These are phyloP conservation scores for Alternaria solani DNA, from an alignment of 2,329 filamentous ascomycete species.

Conservation along the genomic window DNA sequence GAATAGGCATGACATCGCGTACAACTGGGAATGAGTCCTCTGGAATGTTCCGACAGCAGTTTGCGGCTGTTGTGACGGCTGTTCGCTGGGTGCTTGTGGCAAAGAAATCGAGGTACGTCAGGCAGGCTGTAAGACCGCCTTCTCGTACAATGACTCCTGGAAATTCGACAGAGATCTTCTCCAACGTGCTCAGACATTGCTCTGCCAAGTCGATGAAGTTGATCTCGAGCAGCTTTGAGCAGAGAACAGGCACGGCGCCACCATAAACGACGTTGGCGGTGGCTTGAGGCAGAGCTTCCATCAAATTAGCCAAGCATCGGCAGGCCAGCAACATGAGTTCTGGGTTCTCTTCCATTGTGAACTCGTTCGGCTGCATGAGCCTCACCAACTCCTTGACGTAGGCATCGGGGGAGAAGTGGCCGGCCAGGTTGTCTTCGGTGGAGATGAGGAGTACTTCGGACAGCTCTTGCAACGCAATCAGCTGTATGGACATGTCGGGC, in stretches of 20 bases:
- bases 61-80: conserved; percentile 95
- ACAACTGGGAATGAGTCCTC: conserved; percentile 93
- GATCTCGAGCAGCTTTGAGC: conserved; percentile 94
- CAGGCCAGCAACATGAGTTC: conserved; percentile 98
- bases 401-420: conserved; percentile 91
- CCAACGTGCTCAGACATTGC: conserved; percentile 92
- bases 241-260: conserved; percentile 92
- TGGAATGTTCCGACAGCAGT: conserved; percentile 96
- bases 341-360: conserved; percentile 86
- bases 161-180: conserved; percentile 97
- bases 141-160: conserved; percentile 94
- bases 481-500: conserved; percentile 85
- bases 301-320: conserved; percentile 92
- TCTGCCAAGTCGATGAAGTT: conserved; percentile 97
- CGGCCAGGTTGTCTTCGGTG: conserved; percentile 94
- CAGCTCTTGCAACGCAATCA: conserved; percentile 90
- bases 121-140: conserved; percentile 91
- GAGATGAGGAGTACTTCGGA: conserved; percentile 93
- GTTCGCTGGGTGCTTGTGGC: conserved; percentile 96
- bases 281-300: conserved; percentile 93
- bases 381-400: conserved; percentile 94
- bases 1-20: conserved; percentile 93
- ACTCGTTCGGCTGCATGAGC: conserved; percentile 90
- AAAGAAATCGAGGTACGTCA: conserved; percentile 97
- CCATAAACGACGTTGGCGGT: conserved; percentile 97